phyloP scores from a whole-genome alignment of 768 basidiomycete species.

The Dioszegia crocea region DNA sequence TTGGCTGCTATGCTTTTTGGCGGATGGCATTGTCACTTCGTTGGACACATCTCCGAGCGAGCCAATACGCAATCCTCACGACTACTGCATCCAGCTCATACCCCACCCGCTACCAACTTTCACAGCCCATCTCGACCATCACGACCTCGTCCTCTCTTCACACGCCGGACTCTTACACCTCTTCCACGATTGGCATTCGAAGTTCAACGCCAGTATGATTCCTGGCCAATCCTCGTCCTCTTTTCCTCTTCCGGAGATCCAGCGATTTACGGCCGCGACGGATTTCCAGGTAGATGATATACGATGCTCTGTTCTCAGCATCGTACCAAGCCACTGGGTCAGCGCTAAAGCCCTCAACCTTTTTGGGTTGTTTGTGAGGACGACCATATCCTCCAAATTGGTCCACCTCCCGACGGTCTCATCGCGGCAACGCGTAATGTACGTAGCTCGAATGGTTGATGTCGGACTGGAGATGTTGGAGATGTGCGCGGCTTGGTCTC shows the following conservation, averaged over 20 bases:
- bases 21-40: background rate
- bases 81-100: constrained; percentile 15
- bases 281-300: background rate
- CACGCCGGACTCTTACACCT: constrained; percentile 20
- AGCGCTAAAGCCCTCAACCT: constrained; percentile 5
- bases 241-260: background rate
- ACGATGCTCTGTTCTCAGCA: background rate
- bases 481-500: constrained; percentile 17
- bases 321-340: background rate
- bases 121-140: background rate
- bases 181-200: constrained; percentile 9
- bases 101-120: constrained; percentile 1
- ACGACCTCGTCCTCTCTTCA: constrained; percentile 16
- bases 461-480: constrained; percentile 15
- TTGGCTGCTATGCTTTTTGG: constrained; percentile 37
- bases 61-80: background rate
- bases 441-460: constrained; percentile 5
- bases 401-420: background rate
- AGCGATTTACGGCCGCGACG: background rate
- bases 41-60: background rate
- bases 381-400: constrained; percentile 11
- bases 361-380: constrained; percentile 6
- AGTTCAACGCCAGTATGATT: background rate
- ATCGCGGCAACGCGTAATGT: background rate
- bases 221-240: background rate